Evolutionary conservation across 805 yeast genomes (phyloP).

Genomic region (Candida oleophila): DNA sequence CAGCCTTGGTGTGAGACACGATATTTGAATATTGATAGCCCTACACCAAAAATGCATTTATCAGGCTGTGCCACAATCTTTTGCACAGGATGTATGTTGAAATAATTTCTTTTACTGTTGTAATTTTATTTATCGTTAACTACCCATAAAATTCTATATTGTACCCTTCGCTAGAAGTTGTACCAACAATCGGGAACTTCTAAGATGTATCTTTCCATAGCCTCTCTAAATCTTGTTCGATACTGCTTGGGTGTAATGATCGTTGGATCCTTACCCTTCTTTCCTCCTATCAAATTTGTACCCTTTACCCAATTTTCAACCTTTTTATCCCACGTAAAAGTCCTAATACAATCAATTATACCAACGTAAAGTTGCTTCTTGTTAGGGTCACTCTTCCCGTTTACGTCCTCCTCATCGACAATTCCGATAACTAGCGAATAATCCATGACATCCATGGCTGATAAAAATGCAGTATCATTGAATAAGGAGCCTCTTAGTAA

Average conservation of each 20-base stretch:
- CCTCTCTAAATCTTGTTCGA: conserved; percentile 90
- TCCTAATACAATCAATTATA: conserved; percentile 88
- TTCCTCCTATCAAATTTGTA: conserved; percentile 70
- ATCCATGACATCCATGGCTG: conserved; percentile 99
- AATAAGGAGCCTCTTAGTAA: conserved; percentile 83
- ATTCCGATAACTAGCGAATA: conserved; percentile 94
- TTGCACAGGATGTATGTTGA: no score
- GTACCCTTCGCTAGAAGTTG: conserved; percentile 20
- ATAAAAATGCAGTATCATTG: conserved; percentile 91
- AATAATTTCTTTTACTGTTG: no score
- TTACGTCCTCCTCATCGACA: conserved; percentile 2
- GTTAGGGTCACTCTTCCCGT: conserved; percentile 48
- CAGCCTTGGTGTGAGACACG: no score
- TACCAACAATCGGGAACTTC: conserved; percentile 86
- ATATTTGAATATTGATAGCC: no score
- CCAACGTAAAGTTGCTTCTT: conserved; percentile 81
- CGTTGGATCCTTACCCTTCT: conserved; percentile 90
- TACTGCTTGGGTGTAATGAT: conserved; percentile 97
- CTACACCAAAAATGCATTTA: no score
- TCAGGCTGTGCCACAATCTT: no score
- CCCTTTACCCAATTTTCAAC: conserved; percentile 99
- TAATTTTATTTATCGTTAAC: no score
- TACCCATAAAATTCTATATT: no score
- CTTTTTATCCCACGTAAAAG: conserved; percentile 98
- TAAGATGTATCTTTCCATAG: conserved; percentile 92